Base-by-base conservation (phyloP, 2,329 filamentous ascomycete genomes). In the Colletotrichum tofieldiae region DNA sequence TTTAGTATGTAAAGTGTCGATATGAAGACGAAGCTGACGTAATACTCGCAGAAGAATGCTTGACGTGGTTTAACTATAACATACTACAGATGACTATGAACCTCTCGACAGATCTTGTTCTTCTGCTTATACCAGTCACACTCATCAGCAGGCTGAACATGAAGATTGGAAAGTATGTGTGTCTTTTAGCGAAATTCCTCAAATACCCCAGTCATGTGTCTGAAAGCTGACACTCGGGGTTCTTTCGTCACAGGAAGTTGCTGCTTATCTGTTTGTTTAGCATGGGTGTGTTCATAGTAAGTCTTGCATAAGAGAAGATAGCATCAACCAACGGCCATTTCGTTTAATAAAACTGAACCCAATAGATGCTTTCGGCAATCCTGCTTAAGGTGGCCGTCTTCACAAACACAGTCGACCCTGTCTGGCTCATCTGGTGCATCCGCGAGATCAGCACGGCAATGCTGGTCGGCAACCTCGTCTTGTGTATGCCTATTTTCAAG, bases 1-100 rank as follows among this genome's bases (percentile, higher is more conserved):
- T 29, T 1, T 18, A 2, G 5, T 29, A 4, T 2, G 8, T 6
- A 9, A 51, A 8, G 23, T 2, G 14, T 14, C 4, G 1, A 18
- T 3, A 16, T 18, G 2, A 11, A 8, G 8, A 16, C 7, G 6
- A 23, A 18, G 49, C 49, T 51, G 14, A 51, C 14, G 8, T 51
- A 14, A 29, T 2, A 1, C 16, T 26, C 1, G 18, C 6, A 51
- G 49, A 3, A 4, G 5, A 51, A 18, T 51, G 49, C 12, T 29
- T 29, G 23, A 18, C 49, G 12, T 51, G 49, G 49, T 16, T 7
- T 3, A 8, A 18, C 14, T 51, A 51, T 23, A 51, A 29, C 20
- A 51, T 51, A 29, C 49, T 51, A 18, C 23, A 51, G 49, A 14
- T 51, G 14, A 26, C 49, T 9, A 18, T 51, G 49, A 51, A 51